Evolutionary conservation across 2,329 filamentous ascomycete genomes (phyloP).

Genomic region (Calonectria honghensis): DNA sequence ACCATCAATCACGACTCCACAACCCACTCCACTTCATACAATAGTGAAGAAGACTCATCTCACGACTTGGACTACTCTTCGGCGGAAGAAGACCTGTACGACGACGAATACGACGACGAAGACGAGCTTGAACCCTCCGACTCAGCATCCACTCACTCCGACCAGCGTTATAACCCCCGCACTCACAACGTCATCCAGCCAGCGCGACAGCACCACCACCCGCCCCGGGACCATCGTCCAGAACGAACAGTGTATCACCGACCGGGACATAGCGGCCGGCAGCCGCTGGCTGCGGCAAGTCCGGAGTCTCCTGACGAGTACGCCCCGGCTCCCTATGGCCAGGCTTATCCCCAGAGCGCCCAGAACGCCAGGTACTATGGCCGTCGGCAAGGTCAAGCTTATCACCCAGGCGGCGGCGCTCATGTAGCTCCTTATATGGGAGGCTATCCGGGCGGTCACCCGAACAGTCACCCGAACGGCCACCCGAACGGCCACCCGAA

Average conservation of each 20-base stretch:
- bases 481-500: constrained; percentile 55
- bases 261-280: constrained; percentile 48
- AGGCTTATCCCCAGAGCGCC: constrained; percentile 50
- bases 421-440: constrained; percentile 65
- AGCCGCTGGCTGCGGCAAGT: constrained; percentile 70
- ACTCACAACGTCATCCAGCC: constrained; percentile 58
- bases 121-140: constrained; percentile 75
- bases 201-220: constrained; percentile 59
- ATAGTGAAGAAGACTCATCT: constrained; percentile 64
- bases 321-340: constrained; percentile 64
- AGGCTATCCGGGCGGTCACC: constrained; percentile 56
- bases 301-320: constrained; percentile 81
- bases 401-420: constrained; percentile 63
- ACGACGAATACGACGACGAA: constrained; percentile 62
- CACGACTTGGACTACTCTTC: constrained; percentile 55
- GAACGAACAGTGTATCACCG: constrained; percentile 51
- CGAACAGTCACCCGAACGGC: constrained; percentile 52
- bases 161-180: constrained; percentile 47
- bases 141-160: constrained; percentile 69
- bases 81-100: constrained; percentile 63
- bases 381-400: constrained; percentile 60
- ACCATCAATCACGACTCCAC: constrained; percentile 53
- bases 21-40: constrained; percentile 60
- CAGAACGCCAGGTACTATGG: constrained; percentile 54
- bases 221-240: constrained; percentile 56